These are phyloP conservation scores for Calonectria henricotiae DNA, from an alignment of 2,329 filamentous ascomycete species.

Conservation along the genomic window DNA sequence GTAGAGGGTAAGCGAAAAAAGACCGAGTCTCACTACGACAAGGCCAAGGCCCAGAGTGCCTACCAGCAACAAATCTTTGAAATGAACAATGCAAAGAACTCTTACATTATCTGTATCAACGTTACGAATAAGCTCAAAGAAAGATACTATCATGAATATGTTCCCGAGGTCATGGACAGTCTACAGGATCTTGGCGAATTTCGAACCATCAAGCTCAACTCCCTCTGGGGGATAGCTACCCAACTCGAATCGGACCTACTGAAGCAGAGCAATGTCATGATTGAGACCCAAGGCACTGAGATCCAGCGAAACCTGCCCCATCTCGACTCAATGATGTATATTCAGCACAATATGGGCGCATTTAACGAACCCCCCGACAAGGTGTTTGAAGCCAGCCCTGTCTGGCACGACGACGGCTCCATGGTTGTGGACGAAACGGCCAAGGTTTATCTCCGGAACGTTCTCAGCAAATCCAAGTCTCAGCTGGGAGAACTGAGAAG, in stretches of 20 bases:
- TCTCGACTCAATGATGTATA: constrained; percentile 98
- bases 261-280: constrained; percentile 79
- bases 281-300: constrained; percentile 83
- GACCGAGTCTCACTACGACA: constrained; percentile 94
- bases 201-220: constrained; percentile 86
- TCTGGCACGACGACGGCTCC: constrained; percentile 94
- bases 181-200: constrained; percentile 96
- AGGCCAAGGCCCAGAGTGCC: constrained; percentile 89
- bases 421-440: constrained; percentile 91
- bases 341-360: constrained; percentile 87
- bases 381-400: constrained; percentile 91
- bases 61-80: constrained; percentile 95
- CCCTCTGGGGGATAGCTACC: constrained; percentile 86
- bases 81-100: constrained; percentile 99
- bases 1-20: constrained; percentile 97
- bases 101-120: constrained; percentile 96
- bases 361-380: constrained; percentile 91
- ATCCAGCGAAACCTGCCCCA: constrained; percentile 90
- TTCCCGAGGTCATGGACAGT: constrained; percentile 93
- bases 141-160: constrained; percentile 96
- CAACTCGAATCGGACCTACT: constrained; percentile 87
- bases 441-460: constrained; percentile 92
- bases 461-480: constrained; percentile 90
- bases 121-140: constrained; percentile 98
- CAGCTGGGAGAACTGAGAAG: constrained; percentile 85